Percentiles rank a stretch among this genome's conserved stretches.
Evolutionary conservation across 2,329 filamentous ascomycete genomes (phyloP).

Genomic region (Penicillium sp.): DNA sequence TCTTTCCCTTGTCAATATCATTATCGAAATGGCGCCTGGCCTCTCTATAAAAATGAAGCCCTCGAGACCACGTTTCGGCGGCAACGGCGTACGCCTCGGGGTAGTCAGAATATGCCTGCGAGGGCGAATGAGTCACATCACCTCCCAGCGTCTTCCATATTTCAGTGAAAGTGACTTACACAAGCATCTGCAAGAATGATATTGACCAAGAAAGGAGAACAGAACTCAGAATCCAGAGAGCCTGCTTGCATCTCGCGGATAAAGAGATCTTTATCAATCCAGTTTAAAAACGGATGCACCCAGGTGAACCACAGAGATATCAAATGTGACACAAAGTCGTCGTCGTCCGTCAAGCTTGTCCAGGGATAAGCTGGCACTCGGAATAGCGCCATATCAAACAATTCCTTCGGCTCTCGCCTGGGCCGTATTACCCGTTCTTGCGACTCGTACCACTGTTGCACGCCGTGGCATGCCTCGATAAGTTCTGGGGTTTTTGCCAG

Average conservation of each 20-base stretch:
- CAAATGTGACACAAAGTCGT: conserved; percentile 34
- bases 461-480: conserved; percentile 18
- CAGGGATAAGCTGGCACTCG: conserved; percentile 29
- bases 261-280: conserved; percentile 32
- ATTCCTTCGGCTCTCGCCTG: conserved; percentile 18
- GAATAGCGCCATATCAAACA: conserved; percentile 23
- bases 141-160: background rate
- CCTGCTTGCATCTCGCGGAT: conserved; percentile 31
- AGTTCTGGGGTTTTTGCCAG: conserved; percentile 25
- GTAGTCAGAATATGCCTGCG: conserved; percentile 32
- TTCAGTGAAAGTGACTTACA: conserved; percentile 10
- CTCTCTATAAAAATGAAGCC: conserved; percentile 37
- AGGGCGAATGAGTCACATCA: background rate
- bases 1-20: conserved; percentile 32
- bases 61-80: conserved; percentile 22
- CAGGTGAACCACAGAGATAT: conserved; percentile 29
- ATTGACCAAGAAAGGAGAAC: conserved; percentile 35
- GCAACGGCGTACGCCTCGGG: conserved; percentile 25
- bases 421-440: conserved; percentile 18
- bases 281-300: conserved; percentile 24
- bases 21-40: conserved; percentile 33
- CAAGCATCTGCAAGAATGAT: conserved; percentile 29
- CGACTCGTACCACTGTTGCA: conserved; percentile 19
- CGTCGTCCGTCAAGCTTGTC: conserved; percentile 34
- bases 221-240: conserved; percentile 25